Conservation (phyloP, 1,284 basidiomycete genomes). For the Ceratobasidium sp. region DNA sequence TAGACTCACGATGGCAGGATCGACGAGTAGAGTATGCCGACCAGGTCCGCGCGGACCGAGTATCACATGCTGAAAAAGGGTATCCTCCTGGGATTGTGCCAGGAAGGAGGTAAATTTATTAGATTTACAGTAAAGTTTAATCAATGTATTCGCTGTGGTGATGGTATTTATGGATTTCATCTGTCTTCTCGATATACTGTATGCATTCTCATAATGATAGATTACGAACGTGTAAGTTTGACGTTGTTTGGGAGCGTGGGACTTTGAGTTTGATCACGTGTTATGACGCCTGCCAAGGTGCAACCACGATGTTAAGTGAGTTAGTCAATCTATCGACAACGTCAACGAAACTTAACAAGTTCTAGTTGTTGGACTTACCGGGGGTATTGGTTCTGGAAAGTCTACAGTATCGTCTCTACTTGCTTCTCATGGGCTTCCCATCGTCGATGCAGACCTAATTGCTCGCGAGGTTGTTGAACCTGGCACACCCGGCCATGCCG, state of each 20-base stretch:
- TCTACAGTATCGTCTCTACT: conserved; percentile 89
- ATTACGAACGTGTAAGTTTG: neutral
- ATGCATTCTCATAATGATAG: neutral
- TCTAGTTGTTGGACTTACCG: conserved; percentile 93
- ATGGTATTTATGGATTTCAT: neutral
- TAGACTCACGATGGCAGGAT: conserved; percentile 38
- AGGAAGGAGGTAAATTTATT: conserved; percentile 27
- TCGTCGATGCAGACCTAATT: conserved; percentile 93
- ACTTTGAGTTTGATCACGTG: neutral
- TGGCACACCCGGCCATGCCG: conserved; percentile 78
- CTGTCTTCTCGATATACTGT: neutral
- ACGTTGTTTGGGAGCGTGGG: neutral
- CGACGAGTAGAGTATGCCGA: conserved; percentile 34
- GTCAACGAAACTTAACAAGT: neutral
- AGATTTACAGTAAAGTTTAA: conserved; percentile 9
- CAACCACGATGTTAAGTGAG: conserved; percentile 43
- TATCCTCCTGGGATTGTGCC: conserved; percentile 36
- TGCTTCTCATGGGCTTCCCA: conserved; percentile 73
- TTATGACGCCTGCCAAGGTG: neutral
- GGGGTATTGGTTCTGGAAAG: conserved; percentile 97
- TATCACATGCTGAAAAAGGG: conserved; percentile 32
- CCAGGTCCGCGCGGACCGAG: conserved; percentile 10
- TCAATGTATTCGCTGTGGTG: neutral
- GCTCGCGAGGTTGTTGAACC: conserved; percentile 91
- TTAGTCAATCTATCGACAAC: neutral